Conservation (phyloP, 768 basidiomycete species). For the Sistotremastrum niveocremeum region DNA sequence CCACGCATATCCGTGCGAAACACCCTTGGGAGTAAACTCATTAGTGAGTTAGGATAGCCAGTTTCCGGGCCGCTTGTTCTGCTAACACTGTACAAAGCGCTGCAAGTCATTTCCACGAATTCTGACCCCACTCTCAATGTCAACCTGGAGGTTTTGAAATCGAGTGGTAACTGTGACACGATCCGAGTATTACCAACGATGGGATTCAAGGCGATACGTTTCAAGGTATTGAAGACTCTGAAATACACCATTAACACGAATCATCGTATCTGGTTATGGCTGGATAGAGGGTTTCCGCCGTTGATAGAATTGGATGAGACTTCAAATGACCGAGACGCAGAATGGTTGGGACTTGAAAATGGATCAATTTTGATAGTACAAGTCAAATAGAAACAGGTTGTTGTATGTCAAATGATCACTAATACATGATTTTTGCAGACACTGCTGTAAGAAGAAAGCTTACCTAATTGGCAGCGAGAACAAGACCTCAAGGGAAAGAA, state of each 20-base stretch:
- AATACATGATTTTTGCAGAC: too few relatives aligned
- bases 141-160: too few relatives aligned
- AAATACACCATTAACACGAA: constrained; percentile 9
- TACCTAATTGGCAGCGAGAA: too few relatives aligned
- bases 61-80: constrained; percentile 32
- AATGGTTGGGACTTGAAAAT: constrained; percentile 63
- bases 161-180: neutral
- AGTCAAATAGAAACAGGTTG: neutral
- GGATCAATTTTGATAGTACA: constrained; percentile 22
- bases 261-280: constrained; percentile 35
- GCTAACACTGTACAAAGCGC: constrained; percentile 13
- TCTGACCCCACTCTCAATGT: too few relatives aligned
- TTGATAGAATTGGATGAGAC: constrained; percentile 33
- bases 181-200: constrained; percentile 57
- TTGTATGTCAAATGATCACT: neutral
- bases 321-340: constrained; percentile 39
- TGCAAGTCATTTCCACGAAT: constrained; percentile 22
- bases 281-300: constrained; percentile 35
- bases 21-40: constrained; percentile 10
- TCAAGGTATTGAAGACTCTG: constrained; percentile 44
- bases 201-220: constrained; percentile 47
- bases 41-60: constrained; percentile 6
- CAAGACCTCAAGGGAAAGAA: too few relatives aligned
- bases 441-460: too few relatives aligned
- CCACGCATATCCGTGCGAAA: constrained; percentile 1